A percentile compares a stretch with the other conserved stretches of the same genome.
Evolutionary conservation across 1,284 basidiomycete genomes (phyloP).

Genomic region (Cutaneotrichosporon cavernicola): DNA sequence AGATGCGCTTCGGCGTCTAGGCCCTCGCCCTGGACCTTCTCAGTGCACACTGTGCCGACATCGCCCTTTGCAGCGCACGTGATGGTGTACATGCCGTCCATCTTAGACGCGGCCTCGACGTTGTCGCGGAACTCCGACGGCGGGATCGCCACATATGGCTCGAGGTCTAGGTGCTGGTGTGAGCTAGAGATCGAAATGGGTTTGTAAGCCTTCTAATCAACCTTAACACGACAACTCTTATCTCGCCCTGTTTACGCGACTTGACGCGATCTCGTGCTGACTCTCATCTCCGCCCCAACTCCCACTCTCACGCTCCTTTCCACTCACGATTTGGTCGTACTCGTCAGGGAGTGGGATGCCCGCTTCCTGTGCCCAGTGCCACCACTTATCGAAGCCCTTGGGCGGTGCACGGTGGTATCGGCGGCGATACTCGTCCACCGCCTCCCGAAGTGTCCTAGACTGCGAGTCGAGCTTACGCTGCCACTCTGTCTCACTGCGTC

Average conservation of each 20-base stretch:
- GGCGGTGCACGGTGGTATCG: constrained; percentile 52
- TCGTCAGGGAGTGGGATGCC: constrained; percentile 49
- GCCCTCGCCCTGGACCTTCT: constrained; percentile 32
- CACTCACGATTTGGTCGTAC: constrained; percentile 51
- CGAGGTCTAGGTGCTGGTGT: constrained; percentile 44
- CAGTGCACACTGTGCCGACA: constrained; percentile 25
- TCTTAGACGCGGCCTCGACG: constrained; percentile 23
- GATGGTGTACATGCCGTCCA: constrained; percentile 47
- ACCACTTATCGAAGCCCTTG: constrained; percentile 50
- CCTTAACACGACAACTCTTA: too few relatives aligned
- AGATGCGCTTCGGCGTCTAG: constrained; percentile 36
- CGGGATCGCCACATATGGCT: constrained; percentile 46
- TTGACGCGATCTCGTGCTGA: not conserved
- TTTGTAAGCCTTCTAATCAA: too few relatives aligned
- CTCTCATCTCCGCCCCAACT: not conserved
- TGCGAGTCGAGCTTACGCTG: constrained; percentile 47
- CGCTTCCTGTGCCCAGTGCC: constrained; percentile 38
- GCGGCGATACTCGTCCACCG: constrained; percentile 52
- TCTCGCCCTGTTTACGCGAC: too few relatives aligned
- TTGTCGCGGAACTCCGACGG: constrained; percentile 32
- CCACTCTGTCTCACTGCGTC: constrained; percentile 48
- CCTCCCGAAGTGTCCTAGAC: constrained; percentile 51
- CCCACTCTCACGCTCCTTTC: not conserved
- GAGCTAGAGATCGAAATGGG: not conserved
- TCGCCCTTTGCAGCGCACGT: constrained; percentile 29